These are phyloP conservation scores for Falciphora oryzae DNA, from an alignment of 2,329 filamentous ascomycete species.

Conservation along the genomic window DNA sequence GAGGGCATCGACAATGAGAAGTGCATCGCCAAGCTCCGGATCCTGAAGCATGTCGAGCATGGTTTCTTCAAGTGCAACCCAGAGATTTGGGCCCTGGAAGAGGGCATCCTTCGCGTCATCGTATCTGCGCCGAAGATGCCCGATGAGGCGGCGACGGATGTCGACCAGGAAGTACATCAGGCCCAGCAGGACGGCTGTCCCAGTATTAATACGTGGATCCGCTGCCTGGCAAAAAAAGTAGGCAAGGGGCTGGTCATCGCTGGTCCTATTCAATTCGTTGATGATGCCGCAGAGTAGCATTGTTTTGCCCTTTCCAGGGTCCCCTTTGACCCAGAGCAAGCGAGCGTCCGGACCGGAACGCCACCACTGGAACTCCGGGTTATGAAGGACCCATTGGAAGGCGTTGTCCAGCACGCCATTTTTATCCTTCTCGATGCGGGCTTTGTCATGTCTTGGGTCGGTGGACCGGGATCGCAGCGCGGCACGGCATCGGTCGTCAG, in stretches of 20 bases:
- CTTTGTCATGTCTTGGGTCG: too few species aligned
- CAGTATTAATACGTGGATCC: neutral
- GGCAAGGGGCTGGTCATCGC: neutral
- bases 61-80: neutral
- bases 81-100: neutral
- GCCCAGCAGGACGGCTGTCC: neutral
- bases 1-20: neutral
- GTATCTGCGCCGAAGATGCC: neutral
- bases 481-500: too few species aligned
- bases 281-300: neutral
- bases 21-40: neutral
- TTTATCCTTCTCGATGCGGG: neutral
- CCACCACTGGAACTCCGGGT: neutral
- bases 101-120: neutral
- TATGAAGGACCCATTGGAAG: neutral
- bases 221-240: neutral
- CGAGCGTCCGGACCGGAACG: neutral
- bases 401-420: neutral
- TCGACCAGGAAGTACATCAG: neutral
- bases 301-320: neutral
- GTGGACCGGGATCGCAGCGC: too few species aligned
- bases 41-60: neutral
- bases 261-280: neutral
- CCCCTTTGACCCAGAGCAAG: neutral
- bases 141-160: neutral